A percentile compares a stretch with the other conserved stretches of the same genome.
Conservation (phyloP, 2,329 filamentous ascomycete species). For the Ophiostoma pallidulum region DNA sequence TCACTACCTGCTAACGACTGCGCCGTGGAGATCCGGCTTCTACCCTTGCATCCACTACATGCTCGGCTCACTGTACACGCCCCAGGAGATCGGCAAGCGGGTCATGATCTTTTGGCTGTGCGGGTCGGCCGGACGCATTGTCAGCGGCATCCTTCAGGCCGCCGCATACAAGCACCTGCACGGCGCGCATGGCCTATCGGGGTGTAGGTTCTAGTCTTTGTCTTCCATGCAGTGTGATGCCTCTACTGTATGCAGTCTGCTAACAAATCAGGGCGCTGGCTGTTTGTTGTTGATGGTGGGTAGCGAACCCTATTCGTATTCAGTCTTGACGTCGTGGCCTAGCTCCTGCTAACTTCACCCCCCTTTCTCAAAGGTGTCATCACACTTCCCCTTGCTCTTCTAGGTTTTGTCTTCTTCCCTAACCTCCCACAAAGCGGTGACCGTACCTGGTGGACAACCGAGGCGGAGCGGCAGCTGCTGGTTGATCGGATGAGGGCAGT, state of each 20-base stretch:
- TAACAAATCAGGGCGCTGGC: conserved; percentile 33
- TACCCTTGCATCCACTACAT: conserved; percentile 44
- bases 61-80: conserved; percentile 48
- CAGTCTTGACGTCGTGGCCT: not conserved
- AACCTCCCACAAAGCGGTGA: conserved; percentile 34
- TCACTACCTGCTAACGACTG: not conserved
- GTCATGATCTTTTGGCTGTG: conserved; percentile 54
- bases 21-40: conserved; percentile 26
- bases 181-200: conserved; percentile 37
- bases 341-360: too few relatives aligned
- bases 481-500: conserved; percentile 25
- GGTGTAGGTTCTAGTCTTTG: conserved; percentile 39
- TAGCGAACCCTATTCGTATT: not conserved
- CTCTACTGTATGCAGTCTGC: not conserved
- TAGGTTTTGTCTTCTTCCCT: conserved; percentile 40
- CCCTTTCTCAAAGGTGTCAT: conserved; percentile 13
- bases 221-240: conserved; percentile 32
- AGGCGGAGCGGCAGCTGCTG: conserved; percentile 27
- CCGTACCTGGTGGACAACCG: conserved; percentile 28
- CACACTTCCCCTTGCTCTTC: conserved; percentile 38
- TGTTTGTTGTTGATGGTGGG: conserved; percentile 35
- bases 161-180: conserved; percentile 42
- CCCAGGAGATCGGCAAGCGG: conserved; percentile 51
- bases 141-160: conserved; percentile 35
- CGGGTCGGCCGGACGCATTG: conserved; percentile 38